Percentiles rank a stretch among this genome's conserved stretches.
phyloP scores from a whole-genome alignment of 345 rosid species.

The Turritis glabra region DNA sequence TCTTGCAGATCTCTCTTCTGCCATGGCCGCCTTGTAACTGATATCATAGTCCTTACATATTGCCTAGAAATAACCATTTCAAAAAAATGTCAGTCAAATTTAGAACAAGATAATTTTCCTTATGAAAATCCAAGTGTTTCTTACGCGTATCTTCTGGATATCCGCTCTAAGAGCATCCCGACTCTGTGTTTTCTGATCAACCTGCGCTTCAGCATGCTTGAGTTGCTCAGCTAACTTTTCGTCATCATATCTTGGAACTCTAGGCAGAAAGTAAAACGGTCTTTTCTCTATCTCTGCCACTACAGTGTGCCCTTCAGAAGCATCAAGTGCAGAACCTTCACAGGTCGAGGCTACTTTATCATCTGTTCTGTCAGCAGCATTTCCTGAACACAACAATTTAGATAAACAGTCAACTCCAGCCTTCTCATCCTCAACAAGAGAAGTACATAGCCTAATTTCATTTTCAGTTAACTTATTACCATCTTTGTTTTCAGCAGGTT shows the following conservation, averaged over 20 bases:
- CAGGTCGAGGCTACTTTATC: slow-evolving; percentile 20
- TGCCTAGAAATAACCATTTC: slow-evolving; percentile 46
- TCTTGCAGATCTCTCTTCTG: slow-evolving; percentile 65
- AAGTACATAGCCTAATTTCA: slow-evolving; percentile 19
- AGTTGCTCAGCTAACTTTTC: slow-evolving; percentile 55
- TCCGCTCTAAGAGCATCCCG: slow-evolving; percentile 66
- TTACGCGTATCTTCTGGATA: slow-evolving; percentile 54
- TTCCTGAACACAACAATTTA: slow-evolving; percentile 31
- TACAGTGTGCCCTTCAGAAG: slow-evolving; percentile 44
- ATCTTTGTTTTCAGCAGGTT: slow-evolving; percentile 30
- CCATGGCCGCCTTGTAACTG: slow-evolving; percentile 46
- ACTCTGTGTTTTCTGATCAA: slow-evolving; percentile 60
- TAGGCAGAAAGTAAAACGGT: slow-evolving; percentile 56
- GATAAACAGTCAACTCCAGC: slow-evolving; percentile 22
- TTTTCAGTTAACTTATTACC: slow-evolving; percentile 33
- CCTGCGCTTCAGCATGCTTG: slow-evolving; percentile 49
- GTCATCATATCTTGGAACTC: slow-evolving; percentile 67
- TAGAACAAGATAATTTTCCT: slow-evolving; percentile 22
- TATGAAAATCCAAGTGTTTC: slow-evolving; percentile 12
- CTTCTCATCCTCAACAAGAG: slow-evolving; percentile 24
- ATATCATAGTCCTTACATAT: slow-evolving; percentile 44
- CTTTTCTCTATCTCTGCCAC: slow-evolving; percentile 49
- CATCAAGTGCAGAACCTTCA: slow-evolving; percentile 36
- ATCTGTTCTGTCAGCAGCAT: slow-evolving; percentile 27
- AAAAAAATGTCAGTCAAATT: slow-evolving; percentile 20